These are phyloP conservation scores for Chaetoceros muelleri DNA, from an alignment of 108 stramenopile species.

Conservation along the genomic window DNA sequence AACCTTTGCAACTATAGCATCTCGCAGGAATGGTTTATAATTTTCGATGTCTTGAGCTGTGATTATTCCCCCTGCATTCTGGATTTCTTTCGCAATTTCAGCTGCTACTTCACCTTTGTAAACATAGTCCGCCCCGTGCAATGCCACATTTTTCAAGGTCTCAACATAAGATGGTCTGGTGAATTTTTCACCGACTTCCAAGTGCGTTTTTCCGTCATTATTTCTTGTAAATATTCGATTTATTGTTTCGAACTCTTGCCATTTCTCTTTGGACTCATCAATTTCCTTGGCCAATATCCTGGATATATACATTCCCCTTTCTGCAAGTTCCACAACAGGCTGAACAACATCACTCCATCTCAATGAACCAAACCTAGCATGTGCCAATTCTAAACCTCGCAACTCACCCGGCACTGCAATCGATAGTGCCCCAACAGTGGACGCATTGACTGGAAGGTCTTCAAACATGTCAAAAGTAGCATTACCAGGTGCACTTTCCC, in stretches of 20 bases:
- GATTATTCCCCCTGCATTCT: slow-evolving; percentile 56
- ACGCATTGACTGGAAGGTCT: slow-evolving; percentile 15
- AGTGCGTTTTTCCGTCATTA: slow-evolving; percentile 14
- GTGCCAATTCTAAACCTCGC: slow-evolving; percentile 59
- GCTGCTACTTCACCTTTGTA: slow-evolving; percentile 42
- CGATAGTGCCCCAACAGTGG: slow-evolving; percentile 45
- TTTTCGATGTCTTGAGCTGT: slow-evolving; percentile 43
- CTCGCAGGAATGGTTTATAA: slow-evolving; percentile 40
- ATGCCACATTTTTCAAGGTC: slow-evolving; percentile 36
- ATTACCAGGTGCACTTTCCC: slow-evolving; percentile 56
- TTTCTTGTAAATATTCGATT: slow-evolving; percentile 23
- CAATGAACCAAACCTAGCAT: slow-evolving; percentile 45
- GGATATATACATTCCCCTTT: slow-evolving; percentile 33
- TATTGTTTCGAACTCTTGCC: slow-evolving; percentile 10
- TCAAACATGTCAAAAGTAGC: slow-evolving; percentile 46
- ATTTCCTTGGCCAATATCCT: slow-evolving; percentile 35
- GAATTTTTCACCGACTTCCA: slow-evolving; percentile 55
- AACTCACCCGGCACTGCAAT: slow-evolving; percentile 73
- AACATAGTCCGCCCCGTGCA: slow-evolving; percentile 47
- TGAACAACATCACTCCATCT: slow-evolving; percentile 47
- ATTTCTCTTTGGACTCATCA: slow-evolving; percentile 5
- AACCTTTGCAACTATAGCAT: slow-evolving; percentile 39
- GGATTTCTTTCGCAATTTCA: slow-evolving; percentile 36
- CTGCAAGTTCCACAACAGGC: slow-evolving; percentile 50
- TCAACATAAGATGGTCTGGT: slow-evolving; percentile 31